A percentile compares a stretch with the other conserved stretches of the same genome.
Evolutionary conservation across 1,139 yeast species (phyloP).

Genomic region (Debaryomycetaceae sp.): DNA sequence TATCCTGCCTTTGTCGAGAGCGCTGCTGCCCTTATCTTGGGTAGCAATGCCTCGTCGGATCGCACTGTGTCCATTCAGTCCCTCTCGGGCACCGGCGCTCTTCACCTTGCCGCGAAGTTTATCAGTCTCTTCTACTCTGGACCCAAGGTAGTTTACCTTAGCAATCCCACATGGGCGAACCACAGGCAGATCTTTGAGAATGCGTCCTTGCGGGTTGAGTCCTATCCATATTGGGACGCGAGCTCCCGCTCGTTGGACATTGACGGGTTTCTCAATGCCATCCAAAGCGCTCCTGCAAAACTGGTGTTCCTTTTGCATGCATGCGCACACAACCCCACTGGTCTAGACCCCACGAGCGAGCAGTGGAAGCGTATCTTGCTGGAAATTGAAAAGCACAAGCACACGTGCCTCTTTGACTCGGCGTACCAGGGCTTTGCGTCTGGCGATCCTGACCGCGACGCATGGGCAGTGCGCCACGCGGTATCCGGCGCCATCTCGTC

Average conservation of each 20-base stretch:
- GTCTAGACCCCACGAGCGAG: conserved; percentile 35
- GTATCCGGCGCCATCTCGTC: conserved; percentile 34
- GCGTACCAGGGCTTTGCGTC: conserved; percentile 66
- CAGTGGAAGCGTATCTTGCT: conserved; percentile 30
- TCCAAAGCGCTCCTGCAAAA: conserved; percentile 62
- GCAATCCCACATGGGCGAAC: conserved; percentile 96
- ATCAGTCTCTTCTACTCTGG: conserved; percentile 44
- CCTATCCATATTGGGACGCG: conserved; percentile 72
- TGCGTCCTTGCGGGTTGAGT: conserved; percentile 40
- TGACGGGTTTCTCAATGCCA: conserved; percentile 56
- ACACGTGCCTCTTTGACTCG: conserved; percentile 34
- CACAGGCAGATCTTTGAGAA: conserved; percentile 72
- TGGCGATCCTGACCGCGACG: conserved; percentile 76
- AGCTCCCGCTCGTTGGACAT: conserved; percentile 53
- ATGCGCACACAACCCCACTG: conserved; percentile 43
- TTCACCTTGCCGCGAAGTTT: conserved; percentile 78
- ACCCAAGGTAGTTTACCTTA: conserved; percentile 53
- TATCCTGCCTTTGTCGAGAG: conserved; percentile 55
- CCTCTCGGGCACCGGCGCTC: conserved; percentile 91
- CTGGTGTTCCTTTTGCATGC: conserved; percentile 55
- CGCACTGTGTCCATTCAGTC: conserved; percentile 73
- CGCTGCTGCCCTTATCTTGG: conserved; percentile 75
- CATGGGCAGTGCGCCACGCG: conserved; percentile 79
- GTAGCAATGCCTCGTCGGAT: conserved; percentile 46
- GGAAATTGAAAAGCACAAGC: conserved; percentile 37